Evolutionary conservation across 140 eudicot genomes (phyloP).

Genomic region (Ambrosia hybrid): DNA sequence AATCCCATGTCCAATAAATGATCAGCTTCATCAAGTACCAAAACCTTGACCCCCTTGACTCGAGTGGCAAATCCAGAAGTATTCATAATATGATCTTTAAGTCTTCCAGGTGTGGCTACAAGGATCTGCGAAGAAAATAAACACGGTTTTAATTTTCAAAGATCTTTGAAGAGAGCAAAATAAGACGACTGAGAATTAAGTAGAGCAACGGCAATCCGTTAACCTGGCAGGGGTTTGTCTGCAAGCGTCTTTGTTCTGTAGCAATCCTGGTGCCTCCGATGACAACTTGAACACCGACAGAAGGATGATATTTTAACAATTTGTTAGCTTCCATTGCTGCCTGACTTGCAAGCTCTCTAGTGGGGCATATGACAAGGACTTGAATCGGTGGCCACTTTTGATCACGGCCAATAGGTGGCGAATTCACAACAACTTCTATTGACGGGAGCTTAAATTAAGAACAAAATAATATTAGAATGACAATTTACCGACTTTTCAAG

Average conservation of each 20-base stretch:
- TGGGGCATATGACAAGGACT: constrained; percentile 93
- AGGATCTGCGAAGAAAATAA: constrained; percentile 57
- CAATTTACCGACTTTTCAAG: background rate
- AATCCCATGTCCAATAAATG: constrained; percentile 98
- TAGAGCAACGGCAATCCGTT: constrained; percentile 22
- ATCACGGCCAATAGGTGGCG: constrained; percentile 61
- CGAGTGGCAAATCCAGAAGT: constrained; percentile 92
- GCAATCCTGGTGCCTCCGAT: constrained; percentile 93
- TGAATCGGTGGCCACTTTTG: constrained; percentile 76
- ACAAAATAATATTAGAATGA: constrained; percentile 10
- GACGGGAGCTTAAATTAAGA: constrained; percentile 80
- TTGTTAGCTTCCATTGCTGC: constrained; percentile 92
- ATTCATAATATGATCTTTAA: constrained; percentile 90
- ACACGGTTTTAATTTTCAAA: background rate
- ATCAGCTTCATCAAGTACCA: constrained; percentile 99
- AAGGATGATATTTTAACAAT: constrained; percentile 79
- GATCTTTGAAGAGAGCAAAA: too few relatives aligned
- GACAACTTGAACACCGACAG: constrained; percentile 96
- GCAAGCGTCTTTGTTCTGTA: constrained; percentile 81
- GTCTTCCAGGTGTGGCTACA: constrained; percentile 99
- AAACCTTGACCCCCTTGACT: constrained; percentile 83
- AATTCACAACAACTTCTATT: constrained; percentile 72
- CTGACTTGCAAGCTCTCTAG: constrained; percentile 94
- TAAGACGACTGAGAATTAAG: background rate
- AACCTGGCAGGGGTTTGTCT: constrained; percentile 96